Base-by-base conservation (phyloP, 2,329 filamentous ascomycete species). In the Fusarium aywerte region DNA sequence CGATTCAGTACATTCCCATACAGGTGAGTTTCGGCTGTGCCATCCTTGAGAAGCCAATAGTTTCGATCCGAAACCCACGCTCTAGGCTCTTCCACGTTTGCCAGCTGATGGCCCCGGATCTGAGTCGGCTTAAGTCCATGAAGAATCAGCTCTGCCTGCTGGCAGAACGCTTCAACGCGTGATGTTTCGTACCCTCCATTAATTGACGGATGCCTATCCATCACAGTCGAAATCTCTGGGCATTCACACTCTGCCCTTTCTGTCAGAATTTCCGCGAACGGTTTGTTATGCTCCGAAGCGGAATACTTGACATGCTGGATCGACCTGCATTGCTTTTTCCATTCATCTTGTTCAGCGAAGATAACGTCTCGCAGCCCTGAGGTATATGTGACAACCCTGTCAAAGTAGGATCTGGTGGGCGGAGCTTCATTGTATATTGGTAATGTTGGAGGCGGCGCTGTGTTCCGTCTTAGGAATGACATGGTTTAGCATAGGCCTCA, bases 11-110 rank as follows among this genome's bases (percentile, higher is more conserved):
- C n/a, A 8, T 48, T 36, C 12, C 32, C 45, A 20, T 25, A 18
- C 12, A 7, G 7, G n/a, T 11, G 6, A 3, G 21, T 18, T 1
- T 7, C 31, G 6, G 16, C 7, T 4, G 5, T 5, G 7, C 2
- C 12, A 18, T 38, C 32, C 10, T 12, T 20, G 3, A 8, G 16
- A 18, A 31, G 11, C 51, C 51, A 38, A 6, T 53, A 53, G 15
- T 55, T 49, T 16, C 42, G 32, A 16, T 55, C 51, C 1, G 51
- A 55, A 3, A 49, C 33, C 51, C 51, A 49, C 4, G 43, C 51
- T 18, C 15, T 38, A 1, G 42, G 51, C 15, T 29, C 42, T 3
- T 54, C 18, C 2, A 8, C 18, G 15, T 53, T 13, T 13, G 7
- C 4, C 42, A n/a, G 23, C 21, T 44, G 29, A 4, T 18, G 27